Base-by-base conservation (phyloP, 345 rosid genomes). In the Aquilaria yunnanensis region DNA sequence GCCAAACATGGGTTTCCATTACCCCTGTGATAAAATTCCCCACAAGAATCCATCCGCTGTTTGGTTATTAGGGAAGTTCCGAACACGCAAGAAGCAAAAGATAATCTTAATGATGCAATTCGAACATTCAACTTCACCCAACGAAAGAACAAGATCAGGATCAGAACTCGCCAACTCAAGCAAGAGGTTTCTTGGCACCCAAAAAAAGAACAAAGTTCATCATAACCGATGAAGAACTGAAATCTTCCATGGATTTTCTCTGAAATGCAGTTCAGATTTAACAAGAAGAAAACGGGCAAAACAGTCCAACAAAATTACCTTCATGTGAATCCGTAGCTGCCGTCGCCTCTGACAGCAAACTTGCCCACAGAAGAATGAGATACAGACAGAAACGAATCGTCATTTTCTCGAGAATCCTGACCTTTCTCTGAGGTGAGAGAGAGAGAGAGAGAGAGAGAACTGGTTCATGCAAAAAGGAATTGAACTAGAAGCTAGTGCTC, bases 261-360 rank as follows among this genome's bases (percentile, higher is more conserved):
- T 45, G 23, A 49, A 48, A 56, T 67, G 4, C 32, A 54, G 7
- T 52, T 23, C 55, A 52, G 3, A 55, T 31, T 37, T 37, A 58
- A 66, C 59, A 51, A 62, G 64, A 66, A 49, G 37, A 32, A 63
- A 52, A 59, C 9, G 43, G 13, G 52, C 33, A 47, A 31, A 48
- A 41, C 31, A 58, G 57, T 30, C 33, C 62, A 60, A 61, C 45
- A 34, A 59, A 60, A 58, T 67, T 81, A 90, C 99, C 91, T 51
- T 94, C 95, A 37, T 78, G 69, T 33, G 77, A 82, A 75, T 90
- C 90, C 32, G 93, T 88, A 32, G 64, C 63, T 9, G 89, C 79
- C 45, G 64, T 53, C 60, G 83, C 69, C 46, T 63, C 73, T 63
- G 65, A 61, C 74, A 70, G 72, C 58, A 83, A 72, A 63, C 66